Percentiles rank a stretch among this genome's conserved stretches.
phyloP scores from a whole-genome alignment of 2,329 filamentous ascomycete species.

The Diplodia sapinea region DNA sequence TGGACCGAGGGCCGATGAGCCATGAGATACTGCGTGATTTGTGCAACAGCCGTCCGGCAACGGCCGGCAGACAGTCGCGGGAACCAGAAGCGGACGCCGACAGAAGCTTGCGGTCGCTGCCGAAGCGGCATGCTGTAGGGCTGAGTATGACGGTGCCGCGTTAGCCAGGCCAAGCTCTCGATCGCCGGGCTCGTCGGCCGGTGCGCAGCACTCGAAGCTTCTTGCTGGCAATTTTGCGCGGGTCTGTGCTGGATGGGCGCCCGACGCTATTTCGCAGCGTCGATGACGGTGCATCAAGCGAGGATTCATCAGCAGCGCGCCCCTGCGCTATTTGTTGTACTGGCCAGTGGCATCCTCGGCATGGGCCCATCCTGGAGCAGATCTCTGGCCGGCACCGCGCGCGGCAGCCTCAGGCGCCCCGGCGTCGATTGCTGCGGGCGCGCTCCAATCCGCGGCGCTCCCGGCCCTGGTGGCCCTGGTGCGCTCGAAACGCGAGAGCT shows the following conservation, averaged over 20 bases:
- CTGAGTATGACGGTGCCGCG: constrained; percentile 7
- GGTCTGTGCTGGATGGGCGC: constrained; percentile 7
- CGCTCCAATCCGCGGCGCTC: constrained; percentile 17
- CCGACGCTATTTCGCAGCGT: not conserved
- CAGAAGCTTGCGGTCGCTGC: not conserved
- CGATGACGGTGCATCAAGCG: constrained; percentile 22
- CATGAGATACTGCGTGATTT: constrained; percentile 25
- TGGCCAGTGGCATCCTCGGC: constrained; percentile 10
- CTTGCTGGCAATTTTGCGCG: constrained; percentile 10
- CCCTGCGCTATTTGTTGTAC: constrained; percentile 29
- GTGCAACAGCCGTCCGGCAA: constrained; percentile 8
- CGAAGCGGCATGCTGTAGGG: not conserved
- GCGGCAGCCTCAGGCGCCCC: constrained; percentile 20
- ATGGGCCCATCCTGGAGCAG: constrained; percentile 15
- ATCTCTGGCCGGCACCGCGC: constrained; percentile 4
- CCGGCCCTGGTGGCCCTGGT: not conserved
- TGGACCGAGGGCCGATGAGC: constrained; percentile 22
- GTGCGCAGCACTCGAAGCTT: constrained; percentile 14
- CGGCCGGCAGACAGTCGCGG: not conserved
- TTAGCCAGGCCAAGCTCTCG: constrained; percentile 3
- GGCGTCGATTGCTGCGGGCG: constrained; percentile 23
- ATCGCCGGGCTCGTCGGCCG: not conserved
- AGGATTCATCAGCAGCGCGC: constrained; percentile 25
- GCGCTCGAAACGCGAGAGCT: constrained; percentile 13
- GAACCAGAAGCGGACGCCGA: not conserved